Base-by-base conservation (phyloP, 495 filamentous ascomycete genomes). In the Penicillium riverlandense region DNA sequence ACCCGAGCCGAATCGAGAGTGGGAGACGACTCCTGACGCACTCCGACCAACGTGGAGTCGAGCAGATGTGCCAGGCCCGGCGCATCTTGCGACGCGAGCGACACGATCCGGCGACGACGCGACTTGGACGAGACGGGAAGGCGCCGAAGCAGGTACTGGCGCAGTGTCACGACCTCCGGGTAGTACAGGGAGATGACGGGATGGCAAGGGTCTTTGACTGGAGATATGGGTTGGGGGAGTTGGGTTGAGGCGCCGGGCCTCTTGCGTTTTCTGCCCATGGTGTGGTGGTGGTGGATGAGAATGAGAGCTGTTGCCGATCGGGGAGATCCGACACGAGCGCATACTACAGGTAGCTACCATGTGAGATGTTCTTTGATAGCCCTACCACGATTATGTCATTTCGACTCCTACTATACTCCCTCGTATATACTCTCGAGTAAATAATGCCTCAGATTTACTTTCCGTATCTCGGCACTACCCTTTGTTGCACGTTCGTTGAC, bases 181-280 rank as follows among this genome's bases (percentile, higher is more conserved):
- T 95, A 96, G 68, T 86, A 94, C 47, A 79, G 73, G 37, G 72
- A 77, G 40, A 97, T 74, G 27, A 95, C 74, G 13, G 82, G 79
- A 63, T 89, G 84, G 22, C 4, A 4, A 22, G 22, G 22, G 22
- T 22, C 22, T 22, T 22, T 22, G 22, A 22, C 22, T 22, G 22
- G 22, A 2, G 22, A 22, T 22, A 3, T 22, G 22, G 22, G 22
- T 22, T 22, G 22, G 4, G 22, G 2, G 22, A 4, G 0, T 3
- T 22, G 3, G 22, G 22, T 22, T 22, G 22, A 3, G 22, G 22
- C 22, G 22, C 22, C 22, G 22, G 22, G 22, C 22, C 69, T 62
- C 52, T 73, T 73, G 30, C 69, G 47, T 43, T 73, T 73, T 37
- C 67, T 69, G 8, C 61, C 66, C 69, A 73, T 73, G 8, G 12